Evolutionary conservation across 441 rosid genomes (phyloP), one percentile per base, ranked within the genome.

Genomic region (Pelargonium citronellum): DNA sequence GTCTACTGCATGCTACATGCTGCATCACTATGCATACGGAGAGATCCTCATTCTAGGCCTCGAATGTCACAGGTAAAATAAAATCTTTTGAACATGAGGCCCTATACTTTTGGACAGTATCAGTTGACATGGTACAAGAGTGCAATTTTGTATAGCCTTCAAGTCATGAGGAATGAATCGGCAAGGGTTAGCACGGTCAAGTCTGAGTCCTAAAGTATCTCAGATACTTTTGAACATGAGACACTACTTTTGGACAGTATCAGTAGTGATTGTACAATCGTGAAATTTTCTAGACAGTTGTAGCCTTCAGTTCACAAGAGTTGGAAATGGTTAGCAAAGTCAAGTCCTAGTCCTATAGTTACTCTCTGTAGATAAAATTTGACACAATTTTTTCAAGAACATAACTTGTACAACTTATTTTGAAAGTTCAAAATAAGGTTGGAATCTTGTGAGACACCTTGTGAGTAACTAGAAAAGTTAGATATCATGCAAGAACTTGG

Each of bases 41-140:
- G 96, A 69, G 97, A 95, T 78, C 99, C 99, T 64, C 86, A 74
- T 55, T 81, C 83, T 65, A 87, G 99, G 86, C 97, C 98, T 67
- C 98, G 99, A 9, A 87, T 95, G 92, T 91, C 98, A 74, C 96
- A 95, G 96, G 99, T 92, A 51, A 51, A 51, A 3, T 27, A 51
- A 17, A 51, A 51, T 11, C n/a, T 51, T 51, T 51, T 51, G n/a
- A 49, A 3, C 13, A 11, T 1, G n/a, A 49, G n/a, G 55, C 0
- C 5, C n/a, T 13, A 0, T 49, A 5, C 5, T 49, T 12, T 49
- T 49, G 55, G 55, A 49, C 55, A 49, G 13, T 9, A 9, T 49
- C 55, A 49, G 16, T 49, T 11, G 55, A 49, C 55, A 10, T 49
- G 3, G 16, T 49, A 15, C 55, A 49, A 49, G 55, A 49, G 55